Base-by-base conservation (phyloP, 257 asterid species). In the Nyctanthes arbortristis region DNA sequence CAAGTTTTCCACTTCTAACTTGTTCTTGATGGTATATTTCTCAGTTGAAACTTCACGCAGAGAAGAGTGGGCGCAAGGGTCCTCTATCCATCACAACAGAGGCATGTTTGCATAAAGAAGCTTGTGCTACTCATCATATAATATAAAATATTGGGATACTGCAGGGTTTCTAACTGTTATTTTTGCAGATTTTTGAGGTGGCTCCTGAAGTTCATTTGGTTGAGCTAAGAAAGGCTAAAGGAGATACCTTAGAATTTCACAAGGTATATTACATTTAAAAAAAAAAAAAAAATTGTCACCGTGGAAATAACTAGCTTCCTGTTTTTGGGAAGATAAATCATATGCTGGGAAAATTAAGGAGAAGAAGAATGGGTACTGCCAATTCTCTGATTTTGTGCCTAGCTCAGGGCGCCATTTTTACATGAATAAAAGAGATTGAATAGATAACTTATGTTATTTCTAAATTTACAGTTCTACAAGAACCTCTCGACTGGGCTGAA, bases 241-340 rank as follows among this genome's bases (percentile, higher is more conserved):
- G 98, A 67, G 98, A 92, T 73, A 92, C 98, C 57, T 80, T 92
- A 70, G 98, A 92, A 77, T 92, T 92, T 77, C 97, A 90, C 85
- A 88, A 82, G 96, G 98, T 89, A 72, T 34, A 13, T 7, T 13
- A 43, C 3, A 14, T n/a, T n/a, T n/a, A n/a, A n/a, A n/a, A 1
- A 13, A 20, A 2, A 6, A n/a, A n/a, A n/a, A n/a, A n/a, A n/a
- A n/a, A n/a, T n/a, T n/a, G n/a, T n/a, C n/a, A n/a, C n/a, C n/a
- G n/a, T n/a, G n/a, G 58, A 49, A 22, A 49, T 49, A 18, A 8
- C 58, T 49, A 11, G 3, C 55, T 2, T 13, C 28, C 22, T 35
- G 36, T 22, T 55, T n/a, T 30, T 45, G 18, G 25, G 28, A 69
- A 39, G 27, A 8, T 30, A 24, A 37, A 37, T 34, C 37, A 25